phyloP scores from a whole-genome alignment of 495 filamentous ascomycete species.

The Viridothelium virens region DNA sequence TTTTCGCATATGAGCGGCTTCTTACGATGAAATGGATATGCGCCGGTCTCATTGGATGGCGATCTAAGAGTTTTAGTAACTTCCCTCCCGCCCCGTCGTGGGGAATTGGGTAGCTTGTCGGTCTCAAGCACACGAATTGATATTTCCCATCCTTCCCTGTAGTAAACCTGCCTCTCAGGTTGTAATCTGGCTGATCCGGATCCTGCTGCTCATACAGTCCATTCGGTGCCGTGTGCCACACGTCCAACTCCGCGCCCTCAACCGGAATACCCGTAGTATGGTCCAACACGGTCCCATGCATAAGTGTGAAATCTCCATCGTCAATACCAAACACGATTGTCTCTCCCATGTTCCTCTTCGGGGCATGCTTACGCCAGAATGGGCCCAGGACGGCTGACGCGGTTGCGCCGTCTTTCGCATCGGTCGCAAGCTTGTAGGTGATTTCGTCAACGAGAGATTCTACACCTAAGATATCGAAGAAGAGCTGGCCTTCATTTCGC shows the following conservation, averaged over 20 bases:
- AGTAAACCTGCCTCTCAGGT: conserved; percentile 62
- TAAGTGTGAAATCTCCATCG: conserved; percentile 49
- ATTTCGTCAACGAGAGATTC: conserved; percentile 74
- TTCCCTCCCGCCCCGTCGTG: conserved; percentile 53
- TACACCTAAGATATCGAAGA: conserved; percentile 65
- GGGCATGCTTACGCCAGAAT: conserved; percentile 67
- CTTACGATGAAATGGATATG: conserved; percentile 79
- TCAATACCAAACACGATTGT: conserved; percentile 48
- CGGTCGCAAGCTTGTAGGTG: conserved; percentile 54
- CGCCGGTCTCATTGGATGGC: conserved; percentile 73
- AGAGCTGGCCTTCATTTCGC: conserved; percentile 65
- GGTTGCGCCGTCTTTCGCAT: conserved; percentile 48
- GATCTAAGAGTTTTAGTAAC: conserved; percentile 51
- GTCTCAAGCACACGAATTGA: conserved; percentile 58
- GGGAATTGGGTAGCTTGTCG: conserved; percentile 66
- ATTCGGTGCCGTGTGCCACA: conserved; percentile 71
- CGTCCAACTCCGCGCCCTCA: conserved; percentile 56
- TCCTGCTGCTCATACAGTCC: conserved; percentile 79
- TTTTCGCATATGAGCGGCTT: background rate
- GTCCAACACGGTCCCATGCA: conserved; percentile 58
- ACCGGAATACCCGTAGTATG: conserved; percentile 51
- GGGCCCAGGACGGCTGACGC: conserved; percentile 68
- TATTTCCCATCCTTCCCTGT: conserved; percentile 60
- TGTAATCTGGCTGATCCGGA: conserved; percentile 59
- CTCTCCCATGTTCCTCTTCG: conserved; percentile 52